phyloP scores from a whole-genome alignment of 108 stramenopile genomes.

The Nitzschia sp. region DNA sequence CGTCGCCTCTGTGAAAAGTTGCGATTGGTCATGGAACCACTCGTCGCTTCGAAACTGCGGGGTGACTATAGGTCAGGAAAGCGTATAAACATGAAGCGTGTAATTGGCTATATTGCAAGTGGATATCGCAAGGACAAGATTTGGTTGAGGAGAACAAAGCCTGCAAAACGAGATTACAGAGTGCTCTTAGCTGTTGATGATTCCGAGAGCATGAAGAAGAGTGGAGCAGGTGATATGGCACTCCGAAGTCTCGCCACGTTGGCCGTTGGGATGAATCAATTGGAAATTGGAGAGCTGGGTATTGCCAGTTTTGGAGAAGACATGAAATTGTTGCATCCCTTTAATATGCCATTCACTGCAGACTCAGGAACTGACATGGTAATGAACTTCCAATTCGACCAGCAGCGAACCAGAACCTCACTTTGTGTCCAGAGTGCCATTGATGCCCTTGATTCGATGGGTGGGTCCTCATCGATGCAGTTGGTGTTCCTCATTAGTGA shows the following conservation, averaged over 20 bases:
- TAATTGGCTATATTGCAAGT: conserved; percentile 98
- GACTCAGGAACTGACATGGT: conserved; percentile 84
- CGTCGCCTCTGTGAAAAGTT: conserved; percentile 96
- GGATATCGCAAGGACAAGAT: conserved; percentile 99
- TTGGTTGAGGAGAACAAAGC: conserved; percentile 98
- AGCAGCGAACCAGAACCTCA: conserved; percentile 86
- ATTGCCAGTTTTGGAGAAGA: conserved; percentile 92
- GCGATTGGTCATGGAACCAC: conserved; percentile 93
- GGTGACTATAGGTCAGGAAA: conserved; percentile 99
- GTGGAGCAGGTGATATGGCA: conserved; percentile 89
- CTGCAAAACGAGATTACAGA: conserved; percentile 96
- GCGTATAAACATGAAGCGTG: conserved; percentile 97
- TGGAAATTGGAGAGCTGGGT: conserved; percentile 94
- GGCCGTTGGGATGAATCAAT: conserved; percentile 87
- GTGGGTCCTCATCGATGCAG: conserved; percentile 74
- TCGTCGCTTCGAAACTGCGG: conserved; percentile 92
- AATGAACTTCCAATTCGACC: conserved; percentile 81
- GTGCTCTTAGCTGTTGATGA: conserved; percentile 96
- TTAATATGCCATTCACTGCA: conserved; percentile 85
- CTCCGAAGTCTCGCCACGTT: conserved; percentile 88
- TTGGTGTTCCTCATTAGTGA: conserved; percentile 94
- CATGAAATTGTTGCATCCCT: conserved; percentile 87
- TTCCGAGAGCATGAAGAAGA: conserved; percentile 93
- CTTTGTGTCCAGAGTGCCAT: conserved; percentile 86
- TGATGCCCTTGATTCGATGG: conserved; percentile 60